Conservation (phyloP, 129 eudicot species). For the Saposhnikovia divaricata region DNA sequence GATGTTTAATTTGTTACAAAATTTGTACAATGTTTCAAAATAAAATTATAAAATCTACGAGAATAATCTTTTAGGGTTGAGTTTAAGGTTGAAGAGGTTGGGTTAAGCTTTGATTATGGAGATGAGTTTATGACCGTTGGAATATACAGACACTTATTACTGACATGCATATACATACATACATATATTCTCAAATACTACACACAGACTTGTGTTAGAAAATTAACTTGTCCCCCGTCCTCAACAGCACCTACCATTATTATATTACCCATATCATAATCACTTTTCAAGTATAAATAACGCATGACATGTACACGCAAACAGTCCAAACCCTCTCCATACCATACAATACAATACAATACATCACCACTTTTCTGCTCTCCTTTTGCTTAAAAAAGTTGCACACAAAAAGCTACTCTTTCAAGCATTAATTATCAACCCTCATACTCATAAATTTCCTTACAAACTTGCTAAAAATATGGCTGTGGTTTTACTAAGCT, state of each 20-base stretch:
- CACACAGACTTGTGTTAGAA: neutral
- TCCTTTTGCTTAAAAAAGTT: constrained; percentile 7
- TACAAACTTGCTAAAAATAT: constrained; percentile 42
- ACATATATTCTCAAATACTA: neutral
- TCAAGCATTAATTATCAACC: neutral
- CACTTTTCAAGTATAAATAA: neutral
- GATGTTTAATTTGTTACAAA: no score
- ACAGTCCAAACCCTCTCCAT: constrained; percentile 26
- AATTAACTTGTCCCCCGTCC: neutral
- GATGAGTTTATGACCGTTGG: constrained; percentile 45
- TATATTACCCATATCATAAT: neutral
- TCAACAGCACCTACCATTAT: neutral
- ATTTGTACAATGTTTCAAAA: no score
- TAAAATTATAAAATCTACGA: no score
- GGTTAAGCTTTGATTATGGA: constrained; percentile 10
- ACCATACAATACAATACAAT: neutral
- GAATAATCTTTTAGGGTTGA: no score
- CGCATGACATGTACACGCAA: constrained; percentile 8
- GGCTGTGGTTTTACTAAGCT: constrained; percentile 42
- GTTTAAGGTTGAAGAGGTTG: neutral
- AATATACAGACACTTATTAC: constrained; percentile 1
- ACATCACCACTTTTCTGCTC: constrained; percentile 5
- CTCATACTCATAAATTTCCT: neutral
- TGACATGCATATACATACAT: constrained; percentile 2
- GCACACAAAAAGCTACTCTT: neutral